These are phyloP conservation scores for Diutina rugosa DNA, from an alignment of 1,139 yeast species.

Conservation along the genomic window DNA sequence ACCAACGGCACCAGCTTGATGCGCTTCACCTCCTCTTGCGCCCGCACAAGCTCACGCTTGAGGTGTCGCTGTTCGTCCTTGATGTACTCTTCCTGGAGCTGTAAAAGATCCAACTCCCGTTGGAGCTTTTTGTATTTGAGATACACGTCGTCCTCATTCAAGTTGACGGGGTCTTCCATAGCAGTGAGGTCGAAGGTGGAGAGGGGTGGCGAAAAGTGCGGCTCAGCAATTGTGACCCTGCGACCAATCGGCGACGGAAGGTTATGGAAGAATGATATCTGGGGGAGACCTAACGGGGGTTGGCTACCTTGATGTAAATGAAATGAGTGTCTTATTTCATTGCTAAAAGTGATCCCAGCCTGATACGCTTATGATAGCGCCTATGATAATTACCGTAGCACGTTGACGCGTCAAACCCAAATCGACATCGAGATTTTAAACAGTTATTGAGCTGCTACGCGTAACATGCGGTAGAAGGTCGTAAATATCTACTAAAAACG, in stretches of 20 bases:
- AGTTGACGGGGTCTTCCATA: conserved; percentile 1
- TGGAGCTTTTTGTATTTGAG: conserved; percentile 75
- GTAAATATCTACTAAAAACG: not conserved
- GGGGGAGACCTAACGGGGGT: no score
- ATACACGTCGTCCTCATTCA: conserved; percentile 44
- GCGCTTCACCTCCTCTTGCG: conserved; percentile 96
- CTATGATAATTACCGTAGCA: no score
- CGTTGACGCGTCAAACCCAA: no score
- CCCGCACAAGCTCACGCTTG: conserved; percentile 86
- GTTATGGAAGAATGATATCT: not conserved
- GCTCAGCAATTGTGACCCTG: not conserved
- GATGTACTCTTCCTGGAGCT: conserved; percentile 88
- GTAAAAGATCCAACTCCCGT: conserved; percentile 73
- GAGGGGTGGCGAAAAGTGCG: not conserved
- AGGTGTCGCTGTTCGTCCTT: conserved; percentile 96
- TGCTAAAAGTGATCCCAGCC: no score
- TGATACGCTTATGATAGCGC: no score
- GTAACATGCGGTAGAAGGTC: not conserved
- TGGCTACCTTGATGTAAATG: no score
- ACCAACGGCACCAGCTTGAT: conserved; percentile 96
- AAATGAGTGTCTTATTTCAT: no score
- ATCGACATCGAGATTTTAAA: no score
- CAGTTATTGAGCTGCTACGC: not conserved
- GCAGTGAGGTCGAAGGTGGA: not conserved
- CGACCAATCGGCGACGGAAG: not conserved